Evolutionary conservation across 176 grass and related monocot species (phyloP), one percentile per base, ranked within the genome.

Genomic region (Bromus sterilis): DNA sequence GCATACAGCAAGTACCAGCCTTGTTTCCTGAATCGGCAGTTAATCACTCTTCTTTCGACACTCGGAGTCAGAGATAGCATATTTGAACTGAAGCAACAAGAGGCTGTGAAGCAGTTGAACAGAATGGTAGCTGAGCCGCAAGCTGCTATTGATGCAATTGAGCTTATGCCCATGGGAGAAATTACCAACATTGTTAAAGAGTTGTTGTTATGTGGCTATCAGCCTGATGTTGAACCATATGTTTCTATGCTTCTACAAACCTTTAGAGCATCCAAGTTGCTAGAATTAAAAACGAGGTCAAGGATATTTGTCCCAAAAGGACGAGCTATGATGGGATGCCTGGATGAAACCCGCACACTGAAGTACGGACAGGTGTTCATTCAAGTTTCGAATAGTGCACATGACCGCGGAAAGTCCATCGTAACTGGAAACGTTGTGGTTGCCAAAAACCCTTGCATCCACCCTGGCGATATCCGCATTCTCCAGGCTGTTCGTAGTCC

Each of bases 401-500:
- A 63, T 66, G 87, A 82, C 7, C 18, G 25, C 49, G 9, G n/a
- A 10, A 70, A 56, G 8, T 18, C 42, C 11, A 42, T 88, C 29
- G 55, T 94, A 37, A 89, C 66, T 2, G 88, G 90, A 77, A 79
- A 64, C 71, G 85, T 98, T 33, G 72, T 94, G 15, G 81, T 98
- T 85, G 83, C 95, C 25, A 98, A 98, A 79, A 98, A 94, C 56
- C 95, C 95, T 71, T 98, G 95, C 66, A 90, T 94, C 43, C 92
- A 98, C 48, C 95, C 90, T 6, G 95, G 95, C 49, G 95, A 98
- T 79, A 11, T 98, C 34, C 88, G 78, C 11, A 35, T 98, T 85
- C 87, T 98, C 62, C 77, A 66, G 43, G 95, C 95, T 85, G 86
- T 98, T 28, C 76, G 93, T 88, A 29, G 89, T 81, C 95, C 88